Base-by-base conservation (phyloP, 208 protist genomes). In the Trypanosoma cruzi region DNA sequence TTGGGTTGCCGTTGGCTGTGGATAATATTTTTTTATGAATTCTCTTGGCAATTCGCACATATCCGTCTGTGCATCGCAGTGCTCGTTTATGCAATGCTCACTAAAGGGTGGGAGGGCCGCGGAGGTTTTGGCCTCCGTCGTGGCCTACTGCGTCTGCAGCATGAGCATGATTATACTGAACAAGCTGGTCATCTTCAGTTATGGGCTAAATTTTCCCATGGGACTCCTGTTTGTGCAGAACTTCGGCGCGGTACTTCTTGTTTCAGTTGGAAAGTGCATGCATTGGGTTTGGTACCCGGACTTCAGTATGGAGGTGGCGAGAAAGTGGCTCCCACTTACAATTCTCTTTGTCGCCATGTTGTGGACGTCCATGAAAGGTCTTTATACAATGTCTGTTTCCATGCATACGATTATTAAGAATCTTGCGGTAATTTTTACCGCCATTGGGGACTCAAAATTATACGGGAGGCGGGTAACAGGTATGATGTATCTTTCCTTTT, bases 121-220 rank as follows among this genome's bases (percentile, higher is more conserved):
- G 24, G 77, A 88, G 59, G 50, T 71, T 28, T 29, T 70, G 0
- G 8, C 83, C 31, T 88, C 92, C 36, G 55, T 94, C 6, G 4
- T 89, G 22, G 60, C 71, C 34, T 97, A 95, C 73, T 87, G 81
- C 64, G 64, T 61, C 40, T 93, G 83, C 73, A 94, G 88, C 54
- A 80, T 94, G 46, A 82, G 75, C 60, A 97, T 95, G 89, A 95
- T 94, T 68, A 57, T 97, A 34, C 42, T 95, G 24, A 97, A 95
- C 78, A 97, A 97, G 69, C 73, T 95, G 1, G 66, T 94, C 29
- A 84, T 92, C 42, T 74, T 88, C 72, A 82, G 61, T 0, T 94
- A 87, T 52, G 36, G 81, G 5, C 59, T 97, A 32, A 82, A 84
- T 64, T 90, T 77, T 68, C 89, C 89, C 6, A 89, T 83, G 49